These are phyloP conservation scores for Penstemon barbatus DNA, from an alignment of 257 asterid species.

Conservation along the genomic window DNA sequence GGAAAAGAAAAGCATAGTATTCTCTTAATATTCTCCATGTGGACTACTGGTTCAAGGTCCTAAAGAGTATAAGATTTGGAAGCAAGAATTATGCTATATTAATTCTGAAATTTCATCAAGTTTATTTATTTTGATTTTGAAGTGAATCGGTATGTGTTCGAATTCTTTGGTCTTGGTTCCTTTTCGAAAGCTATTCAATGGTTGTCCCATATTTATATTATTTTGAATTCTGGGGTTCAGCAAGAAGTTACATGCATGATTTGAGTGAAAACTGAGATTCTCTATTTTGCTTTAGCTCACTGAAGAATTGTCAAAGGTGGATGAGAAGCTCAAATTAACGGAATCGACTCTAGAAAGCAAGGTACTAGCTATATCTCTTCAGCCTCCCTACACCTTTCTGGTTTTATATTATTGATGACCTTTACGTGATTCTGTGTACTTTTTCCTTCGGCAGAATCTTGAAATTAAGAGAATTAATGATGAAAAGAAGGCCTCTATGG, in stretches of 20 bases:
- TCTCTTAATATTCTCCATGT: too few species aligned
- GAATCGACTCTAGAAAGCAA: constrained; percentile 90
- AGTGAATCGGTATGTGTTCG: not conserved
- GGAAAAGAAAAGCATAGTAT: too few species aligned
- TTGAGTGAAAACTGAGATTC: constrained; percentile 28
- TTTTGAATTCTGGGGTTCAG: not conserved
- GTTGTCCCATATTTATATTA: constrained; percentile 17
- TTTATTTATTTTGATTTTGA: not conserved
- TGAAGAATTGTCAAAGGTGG: constrained; percentile 81
- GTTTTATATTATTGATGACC: constrained; percentile 17
- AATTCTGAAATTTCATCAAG: constrained; percentile 5
- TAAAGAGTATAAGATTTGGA: too few species aligned
- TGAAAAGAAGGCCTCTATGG: constrained; percentile 97
- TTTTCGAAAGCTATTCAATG: not conserved
- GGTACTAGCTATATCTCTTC: constrained; percentile 42
- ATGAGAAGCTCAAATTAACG: constrained; percentile 82
- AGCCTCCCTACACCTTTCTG: constrained; percentile 7
- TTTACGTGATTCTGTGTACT: not conserved
- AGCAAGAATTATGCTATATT: not conserved
- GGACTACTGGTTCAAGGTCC: too few species aligned
- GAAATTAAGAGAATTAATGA: constrained; percentile 93
- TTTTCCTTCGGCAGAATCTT: constrained; percentile 64
- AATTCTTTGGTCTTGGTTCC: constrained; percentile 3
- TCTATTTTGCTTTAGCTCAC: constrained; percentile 56
- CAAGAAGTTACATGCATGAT: constrained; percentile 9